Evolutionary conservation across 1,284 basidiomycete genomes (phyloP).

Genomic region (Naganishia sp.): DNA sequence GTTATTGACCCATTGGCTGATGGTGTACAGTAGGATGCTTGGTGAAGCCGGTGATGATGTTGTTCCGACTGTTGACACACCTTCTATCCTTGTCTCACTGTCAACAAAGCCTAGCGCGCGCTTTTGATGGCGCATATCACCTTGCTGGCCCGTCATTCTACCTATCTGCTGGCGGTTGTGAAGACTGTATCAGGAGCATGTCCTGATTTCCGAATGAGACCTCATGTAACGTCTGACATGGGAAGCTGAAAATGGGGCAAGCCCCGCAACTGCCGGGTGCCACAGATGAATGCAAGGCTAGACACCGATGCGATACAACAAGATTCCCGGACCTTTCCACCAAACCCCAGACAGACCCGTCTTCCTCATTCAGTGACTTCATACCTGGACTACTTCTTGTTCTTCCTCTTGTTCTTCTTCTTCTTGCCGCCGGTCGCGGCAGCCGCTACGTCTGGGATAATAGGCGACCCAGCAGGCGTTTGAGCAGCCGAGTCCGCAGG

Average conservation of each 20-base stretch:
- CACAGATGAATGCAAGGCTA: no score
- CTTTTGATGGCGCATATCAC: background rate
- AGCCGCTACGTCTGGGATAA: conserved; percentile 5
- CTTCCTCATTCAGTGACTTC: no score
- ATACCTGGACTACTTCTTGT: conserved; percentile 27
- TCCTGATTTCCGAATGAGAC: no score
- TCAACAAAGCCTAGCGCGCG: conserved; percentile 3
- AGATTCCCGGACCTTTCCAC: no score
- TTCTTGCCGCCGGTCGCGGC: conserved; percentile 28
- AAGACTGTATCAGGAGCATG: no score
- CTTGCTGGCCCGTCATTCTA: no score
- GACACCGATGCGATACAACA: no score
- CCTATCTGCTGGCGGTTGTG: no score
- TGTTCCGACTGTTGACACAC: background rate
- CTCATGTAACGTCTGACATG: no score
- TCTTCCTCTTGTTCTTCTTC: conserved; percentile 35
- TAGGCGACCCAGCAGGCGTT: conserved; percentile 33
- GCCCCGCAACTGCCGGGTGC: no score
- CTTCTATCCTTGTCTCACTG: conserved; percentile 4
- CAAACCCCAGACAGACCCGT: no score
- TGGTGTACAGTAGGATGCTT: background rate
- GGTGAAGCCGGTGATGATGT: background rate
- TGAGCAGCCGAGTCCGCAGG: conserved; percentile 14
- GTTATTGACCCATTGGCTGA: background rate
- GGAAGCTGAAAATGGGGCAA: no score